Evolutionary conservation across 2,329 filamentous ascomycete species (phyloP), one percentile per base, ranked within the genome.

Genomic region (Talaromyces sp.): DNA sequence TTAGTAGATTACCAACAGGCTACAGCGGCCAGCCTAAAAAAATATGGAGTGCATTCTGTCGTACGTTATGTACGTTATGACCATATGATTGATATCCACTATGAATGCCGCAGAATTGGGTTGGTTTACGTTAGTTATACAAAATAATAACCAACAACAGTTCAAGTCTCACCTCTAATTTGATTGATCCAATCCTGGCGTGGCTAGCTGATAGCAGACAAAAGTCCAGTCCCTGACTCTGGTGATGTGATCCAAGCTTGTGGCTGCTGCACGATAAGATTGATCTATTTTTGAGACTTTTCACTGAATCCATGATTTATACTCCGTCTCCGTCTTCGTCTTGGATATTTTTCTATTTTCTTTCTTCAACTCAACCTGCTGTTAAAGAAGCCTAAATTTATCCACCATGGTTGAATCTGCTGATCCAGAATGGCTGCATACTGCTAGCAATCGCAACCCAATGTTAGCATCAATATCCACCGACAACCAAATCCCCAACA

Each of bases 201-300:
- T 15, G 45, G 28, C 25, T 19, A 35, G 45, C 45, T 35, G 45
- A 35, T 15, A 5, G 8, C 6, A 5, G 39, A 22, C 39, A 15
- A 21, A 3, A 43, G 21, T 19, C 9, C 31, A 15, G n/a, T 31
- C 25, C 31, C 43, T 19, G 28, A 15, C 11, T 31, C 11, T 28
- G 43, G 5, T 22, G 25, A 8, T 5, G 28, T 31, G 10, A 35
- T 35, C 33, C 33, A 28, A 31, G 41, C 7, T 46, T 31, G 41
- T 31, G 45, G 45, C 9, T 33, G 25, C 43, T 46, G 43, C 25
- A 13, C 25, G 25, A 46, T 46, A 25, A 31, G 33, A 15, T 36
- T 52, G 46, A 25, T 52, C 48, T 52, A 39, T 37, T 52, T 39
- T 52, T 39, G 48, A 52, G 48, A 51, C 28, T 36, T 35, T 33